Evolutionary conservation across 495 filamentous ascomycete species (phyloP).

Genomic region (Tuber umbilicatum): DNA sequence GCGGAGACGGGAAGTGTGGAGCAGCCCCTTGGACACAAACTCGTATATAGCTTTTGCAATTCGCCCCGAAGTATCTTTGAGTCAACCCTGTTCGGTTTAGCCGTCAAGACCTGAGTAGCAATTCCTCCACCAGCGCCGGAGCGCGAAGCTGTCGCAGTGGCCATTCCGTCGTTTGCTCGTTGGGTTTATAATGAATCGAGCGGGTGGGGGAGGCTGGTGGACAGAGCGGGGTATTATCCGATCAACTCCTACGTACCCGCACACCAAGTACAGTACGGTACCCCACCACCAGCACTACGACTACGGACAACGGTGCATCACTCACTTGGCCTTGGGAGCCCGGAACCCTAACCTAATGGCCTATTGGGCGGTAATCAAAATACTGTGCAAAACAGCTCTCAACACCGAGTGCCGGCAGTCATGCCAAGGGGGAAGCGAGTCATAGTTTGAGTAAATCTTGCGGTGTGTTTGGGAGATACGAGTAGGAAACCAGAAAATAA

Average conservation of each 20-base stretch:
- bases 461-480: no score
- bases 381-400: no score
- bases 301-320: neutral
- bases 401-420: no score
- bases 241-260: neutral
- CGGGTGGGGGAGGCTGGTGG: neutral
- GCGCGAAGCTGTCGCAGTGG: slow-evolving; percentile 10
- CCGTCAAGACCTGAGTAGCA: slow-evolving; percentile 20
- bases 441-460: no score
- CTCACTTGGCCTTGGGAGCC: no score
- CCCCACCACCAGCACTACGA: neutral
- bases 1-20: slow-evolving; percentile 20
- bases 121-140: slow-evolving; percentile 27
- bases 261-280: neutral
- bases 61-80: slow-evolving; percentile 22
- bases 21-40: neutral
- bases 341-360: no score
- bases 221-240: neutral
- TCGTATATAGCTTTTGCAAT: slow-evolving; percentile 20
- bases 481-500: no score
- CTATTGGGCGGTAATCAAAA: no score
- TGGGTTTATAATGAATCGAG: neutral
- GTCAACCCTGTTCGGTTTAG: slow-evolving; percentile 20
- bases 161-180: slow-evolving; percentile 10
- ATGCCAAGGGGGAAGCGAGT: no score